A percentile compares a stretch with the other conserved stretches of the same genome.
Conservation (phyloP, 495 filamentous ascomycete species). For the Geoglossum glabrum region DNA sequence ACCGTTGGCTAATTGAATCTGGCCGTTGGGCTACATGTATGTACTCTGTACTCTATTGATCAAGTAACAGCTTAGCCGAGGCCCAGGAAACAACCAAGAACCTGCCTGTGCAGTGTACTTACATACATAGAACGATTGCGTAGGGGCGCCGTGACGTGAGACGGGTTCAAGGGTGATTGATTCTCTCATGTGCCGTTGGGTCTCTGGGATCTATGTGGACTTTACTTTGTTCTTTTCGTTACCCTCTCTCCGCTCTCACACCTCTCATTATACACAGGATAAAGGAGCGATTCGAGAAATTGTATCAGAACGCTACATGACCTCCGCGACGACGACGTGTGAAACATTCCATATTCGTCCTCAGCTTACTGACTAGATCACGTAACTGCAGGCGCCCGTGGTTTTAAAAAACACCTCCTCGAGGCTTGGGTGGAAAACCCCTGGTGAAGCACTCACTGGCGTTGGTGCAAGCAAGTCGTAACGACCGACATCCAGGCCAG, state of each 20-base stretch:
- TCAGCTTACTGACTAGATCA: not conserved
- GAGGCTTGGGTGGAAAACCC: not conserved
- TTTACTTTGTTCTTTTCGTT: not conserved
- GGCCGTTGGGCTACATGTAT: too few species aligned
- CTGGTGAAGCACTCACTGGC: not conserved
- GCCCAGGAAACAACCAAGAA: too few species aligned
- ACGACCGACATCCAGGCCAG: not conserved
- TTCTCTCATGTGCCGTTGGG: not conserved
- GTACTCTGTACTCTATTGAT: too few species aligned
- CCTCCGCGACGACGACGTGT: not conserved
- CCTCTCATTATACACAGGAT: not conserved
- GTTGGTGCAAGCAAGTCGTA: not conserved
- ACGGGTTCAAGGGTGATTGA: not conserved
- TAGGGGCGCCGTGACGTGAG: too few species aligned
- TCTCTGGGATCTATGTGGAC: not conserved
- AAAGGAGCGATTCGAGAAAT: not conserved
- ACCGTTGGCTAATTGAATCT: too few species aligned
- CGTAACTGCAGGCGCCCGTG: not conserved
- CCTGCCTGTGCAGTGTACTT: too few species aligned
- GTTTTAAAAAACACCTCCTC: not conserved
- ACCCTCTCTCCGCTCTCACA: too few species aligned
- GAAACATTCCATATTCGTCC: not conserved
- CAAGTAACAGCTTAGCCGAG: too few species aligned
- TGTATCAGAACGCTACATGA: not conserved
- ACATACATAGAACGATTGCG: not conserved